Evolutionary conservation across 805 yeast genomes (phyloP), one percentile per base, ranked within the genome.

Genomic region (Gaillardinia entomophila): DNA sequence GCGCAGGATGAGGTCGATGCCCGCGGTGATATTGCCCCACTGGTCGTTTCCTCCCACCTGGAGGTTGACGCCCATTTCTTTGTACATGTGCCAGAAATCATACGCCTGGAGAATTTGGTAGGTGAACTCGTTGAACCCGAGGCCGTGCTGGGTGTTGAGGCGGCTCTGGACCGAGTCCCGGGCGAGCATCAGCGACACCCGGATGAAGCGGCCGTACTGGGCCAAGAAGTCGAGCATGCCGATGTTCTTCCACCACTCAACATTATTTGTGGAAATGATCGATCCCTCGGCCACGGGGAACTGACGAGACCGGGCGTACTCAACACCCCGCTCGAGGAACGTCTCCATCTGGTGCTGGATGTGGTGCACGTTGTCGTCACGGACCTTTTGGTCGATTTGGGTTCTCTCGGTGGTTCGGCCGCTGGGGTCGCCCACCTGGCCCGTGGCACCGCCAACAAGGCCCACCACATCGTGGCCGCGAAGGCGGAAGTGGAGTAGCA

Each of bases 31-130:
- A 49, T 92, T 92, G 1, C 98, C 98, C 88, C 96, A 92, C 58
- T 92, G 98, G 54, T 92, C 98, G 51, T 84, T 88, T 4, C 98
- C 98, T 16, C 98, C 98, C 23, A 84, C 79, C 61, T 92, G 97
- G 11, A 88, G 58, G 27, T 69, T 66, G 27, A 89, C 89, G 3
- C 65, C 57, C 24, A 74, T 58, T 12, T 72, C 53, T 24, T 69
- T 70, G 62, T 76, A 77, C 36, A 92, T 60, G 51, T 89, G 87
- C 70, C 82, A 87, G 51, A 87, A 92, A 53, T 92, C 98, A 54
- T 76, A 92, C 0, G 96, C 97, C 57, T 92, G 98, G 35, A 92
- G 61, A 13, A 90, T 65, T 51, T 92, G 98, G 55, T 92, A 92
- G 1, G 95, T 74, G 53, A 92, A 92, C 59, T 92, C 98, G 50